Base-by-base conservation (phyloP, 768 basidiomycete genomes). In the Leccinellum albellum region DNA sequence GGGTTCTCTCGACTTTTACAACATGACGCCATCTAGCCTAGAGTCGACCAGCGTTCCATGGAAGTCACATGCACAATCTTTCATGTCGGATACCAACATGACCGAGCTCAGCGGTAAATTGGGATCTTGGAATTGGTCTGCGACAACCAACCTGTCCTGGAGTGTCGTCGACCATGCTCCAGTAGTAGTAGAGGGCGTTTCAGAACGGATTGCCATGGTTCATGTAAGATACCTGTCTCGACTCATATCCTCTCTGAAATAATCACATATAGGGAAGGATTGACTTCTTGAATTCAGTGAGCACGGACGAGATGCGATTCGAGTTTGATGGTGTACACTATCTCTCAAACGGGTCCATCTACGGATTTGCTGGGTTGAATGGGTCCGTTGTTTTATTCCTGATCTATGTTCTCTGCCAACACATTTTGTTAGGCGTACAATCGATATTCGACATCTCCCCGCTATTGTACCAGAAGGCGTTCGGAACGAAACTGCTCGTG, bases 291-390 rank as follows among this genome's bases (percentile, higher is more conserved):
- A 80, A 86, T 60, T 64, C 75, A 7, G 68, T 69, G n/a, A 79
- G 70, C 4, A 70, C 75, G 0, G 84, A 84, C 47, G 85, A 88
- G 49, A 68, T 90, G 44, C 77, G 81, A 32, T 72, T 91, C 2
- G 87, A 91, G 58, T 85, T 93, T 59, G 86, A 88, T 66, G 91
- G 88, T 1, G 76, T 92, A 23, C 90, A 92, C 69, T 86, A 91
- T 66, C 62, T 88, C 12, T 69, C 78, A 24, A 87, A 88, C 54
- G 91, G 91, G 0, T 80, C 88, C 0, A 80, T 94, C n/a, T 89
- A 85, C 64, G 91, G 88, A 2, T 78, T 89, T 50, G 88, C 86
- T 17, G 80, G 83, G 61, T 80, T 85, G 4, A 65, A 68, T 17
- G 85, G 84, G 90, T 91, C 60, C 60, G 78, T 62, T 28, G 1